A percentile compares a stretch with the other conserved stretches of the same genome.
Evolutionary conservation across 2,329 filamentous ascomycete species (phyloP).

Genomic region (Calycina marina): DNA sequence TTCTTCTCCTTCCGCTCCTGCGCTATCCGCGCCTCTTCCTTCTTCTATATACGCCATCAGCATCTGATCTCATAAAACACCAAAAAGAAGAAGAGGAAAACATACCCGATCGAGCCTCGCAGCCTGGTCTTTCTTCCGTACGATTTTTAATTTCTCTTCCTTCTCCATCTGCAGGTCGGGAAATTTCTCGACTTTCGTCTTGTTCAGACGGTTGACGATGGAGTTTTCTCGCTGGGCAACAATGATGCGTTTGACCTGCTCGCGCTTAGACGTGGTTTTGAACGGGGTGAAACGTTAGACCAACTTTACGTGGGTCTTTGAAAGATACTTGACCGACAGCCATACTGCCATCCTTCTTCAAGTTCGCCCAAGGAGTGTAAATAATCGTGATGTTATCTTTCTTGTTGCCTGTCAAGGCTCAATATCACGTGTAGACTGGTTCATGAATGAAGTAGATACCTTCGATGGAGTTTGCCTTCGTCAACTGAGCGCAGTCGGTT

Average conservation of each 20-base stretch:
- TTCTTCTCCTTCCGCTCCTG: constrained; percentile 81
- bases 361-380: constrained; percentile 95
- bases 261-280: neutral
- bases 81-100: constrained; percentile 2
- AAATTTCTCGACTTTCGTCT: constrained; percentile 80
- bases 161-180: constrained; percentile 74
- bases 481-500: constrained; percentile 86
- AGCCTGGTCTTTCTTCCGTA: constrained; percentile 57
- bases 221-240: constrained; percentile 71
- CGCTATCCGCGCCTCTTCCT: constrained; percentile 57
- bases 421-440: constrained; percentile 6
- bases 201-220: constrained; percentile 95
- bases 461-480: constrained; percentile 98
- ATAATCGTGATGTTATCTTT: constrained; percentile 95
- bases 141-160: constrained; percentile 57
- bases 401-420: constrained; percentile 60
- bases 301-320: constrained; percentile 63
- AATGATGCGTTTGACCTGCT: constrained; percentile 63
- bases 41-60: constrained; percentile 37
- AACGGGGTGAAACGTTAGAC: neutral
- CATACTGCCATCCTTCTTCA: constrained; percentile 94
- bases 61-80: neutral
- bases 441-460: constrained; percentile 31
- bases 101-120: constrained; percentile 45
- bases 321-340: constrained; percentile 89